These are phyloP conservation scores for Geotrichum reessii DNA, from an alignment of 1,139 yeast genomes.

Conservation along the genomic window DNA sequence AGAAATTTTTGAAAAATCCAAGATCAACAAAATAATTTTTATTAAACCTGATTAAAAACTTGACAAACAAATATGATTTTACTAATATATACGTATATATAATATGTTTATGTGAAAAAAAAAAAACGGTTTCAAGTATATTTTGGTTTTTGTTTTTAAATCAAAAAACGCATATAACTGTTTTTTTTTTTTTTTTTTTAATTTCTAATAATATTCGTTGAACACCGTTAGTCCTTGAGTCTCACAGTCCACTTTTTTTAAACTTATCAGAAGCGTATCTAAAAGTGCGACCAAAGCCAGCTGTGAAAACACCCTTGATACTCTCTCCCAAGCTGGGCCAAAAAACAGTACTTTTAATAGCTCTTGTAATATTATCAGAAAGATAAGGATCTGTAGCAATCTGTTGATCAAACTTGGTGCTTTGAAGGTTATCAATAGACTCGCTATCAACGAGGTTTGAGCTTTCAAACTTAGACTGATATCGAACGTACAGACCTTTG, in stretches of 20 bases:
- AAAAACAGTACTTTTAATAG: constrained; percentile 58
- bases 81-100: too few relatives aligned
- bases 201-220: too few relatives aligned
- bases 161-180: too few relatives aligned
- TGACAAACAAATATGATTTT: too few relatives aligned
- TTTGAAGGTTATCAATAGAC: neutral
- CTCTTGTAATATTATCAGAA: constrained; percentile 38
- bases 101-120: too few relatives aligned
- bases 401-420: constrained; percentile 34
- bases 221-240: too few relatives aligned
- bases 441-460: constrained; percentile 6
- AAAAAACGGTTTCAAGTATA: too few relatives aligned
- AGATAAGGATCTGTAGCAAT: constrained; percentile 43
- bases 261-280: constrained; percentile 75
- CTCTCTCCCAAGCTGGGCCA: constrained; percentile 71
- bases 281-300: constrained; percentile 71
- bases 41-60: too few relatives aligned
- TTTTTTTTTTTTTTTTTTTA: too few relatives aligned
- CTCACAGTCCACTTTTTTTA: constrained; percentile 26
- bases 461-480: constrained; percentile 34
- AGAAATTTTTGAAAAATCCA: too few relatives aligned
- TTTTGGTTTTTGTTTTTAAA: too few relatives aligned
- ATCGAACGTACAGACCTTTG: constrained; percentile 42
- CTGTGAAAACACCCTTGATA: constrained; percentile 76
- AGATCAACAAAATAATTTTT: too few relatives aligned